Conservation (phyloP, 768 basidiomycete species). For the Boletus rufocinnamomeus region DNA sequence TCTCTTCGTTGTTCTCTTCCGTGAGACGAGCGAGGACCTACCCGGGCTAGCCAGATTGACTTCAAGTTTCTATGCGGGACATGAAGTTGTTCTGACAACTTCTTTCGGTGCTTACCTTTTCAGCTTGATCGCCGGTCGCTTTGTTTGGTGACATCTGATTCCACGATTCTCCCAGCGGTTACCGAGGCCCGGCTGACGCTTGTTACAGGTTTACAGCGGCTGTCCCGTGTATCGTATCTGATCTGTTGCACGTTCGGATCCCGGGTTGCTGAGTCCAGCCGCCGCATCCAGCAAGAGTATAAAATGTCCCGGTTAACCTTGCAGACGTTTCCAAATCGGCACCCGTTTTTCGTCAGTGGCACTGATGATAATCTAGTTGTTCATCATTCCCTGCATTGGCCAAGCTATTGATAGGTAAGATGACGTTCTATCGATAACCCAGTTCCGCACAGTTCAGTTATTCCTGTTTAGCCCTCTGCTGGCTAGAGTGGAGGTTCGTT, state of each 20-base stretch:
- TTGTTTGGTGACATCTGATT: neutral
- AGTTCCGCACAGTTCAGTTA: neutral
- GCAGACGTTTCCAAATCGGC: slow-evolving; percentile 2
- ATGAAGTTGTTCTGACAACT: neutral
- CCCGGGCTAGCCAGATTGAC: slow-evolving; percentile 1
- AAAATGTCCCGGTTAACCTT: slow-evolving; percentile 4
- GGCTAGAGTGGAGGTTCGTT: neutral
- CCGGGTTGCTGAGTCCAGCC: neutral
- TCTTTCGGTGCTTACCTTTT: neutral
- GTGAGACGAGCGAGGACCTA: neutral
- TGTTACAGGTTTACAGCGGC: neutral
- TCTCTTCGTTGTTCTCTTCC: neutral
- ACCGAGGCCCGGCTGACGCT: neutral
- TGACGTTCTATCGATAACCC: slow-evolving; percentile 29
- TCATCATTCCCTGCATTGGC: slow-evolving; percentile 20
- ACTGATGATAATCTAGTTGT: slow-evolving; percentile 15
- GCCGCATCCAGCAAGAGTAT: slow-evolving; percentile 9
- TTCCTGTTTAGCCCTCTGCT: neutral
- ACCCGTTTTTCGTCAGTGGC: neutral
- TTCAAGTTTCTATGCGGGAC: slow-evolving; percentile 4
- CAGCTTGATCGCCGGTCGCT: slow-evolving; percentile 9
- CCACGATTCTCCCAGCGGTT: neutral
- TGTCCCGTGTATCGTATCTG: neutral
- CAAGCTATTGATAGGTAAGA: slow-evolving; percentile 26
- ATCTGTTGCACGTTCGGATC: slow-evolving; percentile 16